A percentile compares a stretch with the other conserved stretches of the same genome.
These are phyloP conservation scores for Hygrocybe punicea DNA, from an alignment of 768 basidiomycete species.

Conservation along the genomic window DNA sequence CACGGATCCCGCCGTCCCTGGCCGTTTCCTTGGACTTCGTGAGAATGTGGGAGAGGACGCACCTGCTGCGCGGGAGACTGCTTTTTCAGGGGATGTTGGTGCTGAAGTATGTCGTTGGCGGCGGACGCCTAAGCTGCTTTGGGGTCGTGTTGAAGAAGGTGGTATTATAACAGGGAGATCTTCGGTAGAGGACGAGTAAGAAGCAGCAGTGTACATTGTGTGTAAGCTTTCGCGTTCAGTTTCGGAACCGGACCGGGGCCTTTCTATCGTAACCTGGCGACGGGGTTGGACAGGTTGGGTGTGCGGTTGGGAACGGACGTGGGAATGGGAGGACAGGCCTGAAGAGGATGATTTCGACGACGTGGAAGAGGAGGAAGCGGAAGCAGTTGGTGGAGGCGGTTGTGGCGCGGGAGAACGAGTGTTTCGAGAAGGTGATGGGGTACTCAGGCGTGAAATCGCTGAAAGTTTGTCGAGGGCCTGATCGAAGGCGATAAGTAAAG, in stretches of 20 bases:
- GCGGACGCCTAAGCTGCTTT: slow-evolving; percentile 8
- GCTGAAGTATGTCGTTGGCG: slow-evolving; percentile 43
- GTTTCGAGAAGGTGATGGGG: slow-evolving; percentile 46
- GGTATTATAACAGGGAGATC: slow-evolving; percentile 6
- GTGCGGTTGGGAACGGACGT: slow-evolving; percentile 25
- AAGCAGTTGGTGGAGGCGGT: slow-evolving; percentile 31
- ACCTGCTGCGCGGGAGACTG: slow-evolving; percentile 8
- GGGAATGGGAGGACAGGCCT: slow-evolving; percentile 31
- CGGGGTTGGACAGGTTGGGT: slow-evolving; percentile 34
- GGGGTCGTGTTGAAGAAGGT: slow-evolving; percentile 9
- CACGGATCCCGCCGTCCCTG: slow-evolving; percentile 30
- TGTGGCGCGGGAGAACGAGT: slow-evolving; percentile 35
- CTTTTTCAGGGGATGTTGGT: slow-evolving; percentile 35
- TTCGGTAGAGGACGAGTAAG: slow-evolving; percentile 6
- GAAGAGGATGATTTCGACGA: slow-evolving; percentile 31
- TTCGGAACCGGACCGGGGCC: slow-evolving; percentile 67
- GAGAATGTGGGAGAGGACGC: slow-evolving; percentile 6
- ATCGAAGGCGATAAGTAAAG: not conserved
- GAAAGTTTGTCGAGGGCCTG: slow-evolving; percentile 71
- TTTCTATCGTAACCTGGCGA: slow-evolving; percentile 31
- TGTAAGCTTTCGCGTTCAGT: slow-evolving; percentile 65
- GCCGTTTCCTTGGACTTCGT: slow-evolving; percentile 9
- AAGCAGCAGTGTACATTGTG: slow-evolving; percentile 19
- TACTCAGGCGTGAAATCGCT: slow-evolving; percentile 51
- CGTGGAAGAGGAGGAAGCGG: slow-evolving; percentile 33